Percentiles rank a stretch among this genome's conserved stretches.
These are phyloP conservation scores for Pinus albicaulis DNA, from an alignment of 75 land plant species.

Conservation along the genomic window DNA sequence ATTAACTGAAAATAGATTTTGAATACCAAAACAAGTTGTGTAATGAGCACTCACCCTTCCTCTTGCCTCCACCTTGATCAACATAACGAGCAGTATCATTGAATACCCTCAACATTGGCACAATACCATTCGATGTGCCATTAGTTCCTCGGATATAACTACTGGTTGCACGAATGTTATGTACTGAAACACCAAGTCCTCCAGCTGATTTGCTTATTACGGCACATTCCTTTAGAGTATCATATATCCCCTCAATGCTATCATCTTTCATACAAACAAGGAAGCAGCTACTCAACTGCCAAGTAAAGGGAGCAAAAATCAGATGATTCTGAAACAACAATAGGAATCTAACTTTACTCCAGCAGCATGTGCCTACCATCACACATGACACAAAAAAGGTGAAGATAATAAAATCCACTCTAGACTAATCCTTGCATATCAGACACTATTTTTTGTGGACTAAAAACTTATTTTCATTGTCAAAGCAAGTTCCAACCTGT, in stretches of 20 bases:
- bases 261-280: slow-evolving; percentile 98
- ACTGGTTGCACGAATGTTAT: slow-evolving; percentile 91
- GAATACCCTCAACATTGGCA: slow-evolving; percentile 97
- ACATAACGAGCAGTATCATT: slow-evolving; percentile 99
- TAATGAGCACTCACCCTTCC: slow-evolving; percentile 60
- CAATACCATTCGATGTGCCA: slow-evolving; percentile 97
- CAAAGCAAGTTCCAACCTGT: slow-evolving; percentile 46
- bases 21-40: not conserved
- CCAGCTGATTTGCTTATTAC: slow-evolving; percentile 98
- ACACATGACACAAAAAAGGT: not conserved
- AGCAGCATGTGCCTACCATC: not conserved
- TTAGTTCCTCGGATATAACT: slow-evolving; percentile 99
- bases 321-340: not conserved
- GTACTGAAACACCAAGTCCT: slow-evolving; percentile 92
- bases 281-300: slow-evolving; percentile 96
- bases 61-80: slow-evolving; percentile 99
- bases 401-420: not conserved
- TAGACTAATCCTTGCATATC: not conserved
- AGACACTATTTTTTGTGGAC: not conserved
- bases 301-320: not conserved
- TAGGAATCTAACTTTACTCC: not conserved
- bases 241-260: slow-evolving; percentile 98
- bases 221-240: slow-evolving; percentile 98
- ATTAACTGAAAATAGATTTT: not conserved
- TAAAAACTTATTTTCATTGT: not conserved